phyloP scores from a whole-genome alignment of 108 stramenopile species.

The Conticribra weissflogii region DNA sequence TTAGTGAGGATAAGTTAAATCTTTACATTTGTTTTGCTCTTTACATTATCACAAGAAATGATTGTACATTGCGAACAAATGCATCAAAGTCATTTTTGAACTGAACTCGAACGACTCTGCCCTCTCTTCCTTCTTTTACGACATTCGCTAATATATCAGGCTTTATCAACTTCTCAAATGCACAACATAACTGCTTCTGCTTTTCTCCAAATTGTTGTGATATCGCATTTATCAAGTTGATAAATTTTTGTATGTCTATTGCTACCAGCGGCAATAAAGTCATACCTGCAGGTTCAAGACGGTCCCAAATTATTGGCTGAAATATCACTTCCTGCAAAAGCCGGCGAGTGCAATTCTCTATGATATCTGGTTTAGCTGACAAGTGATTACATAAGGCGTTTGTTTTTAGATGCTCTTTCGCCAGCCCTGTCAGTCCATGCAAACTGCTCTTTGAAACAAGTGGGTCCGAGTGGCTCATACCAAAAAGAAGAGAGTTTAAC shows the following conservation, averaged over 20 bases:
- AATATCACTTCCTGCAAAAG: conserved; percentile 80
- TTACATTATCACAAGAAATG: conserved; percentile 70
- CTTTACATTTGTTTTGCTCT: too few relatives aligned
- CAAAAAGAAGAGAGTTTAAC: conserved; percentile 83
- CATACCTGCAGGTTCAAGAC: conserved; percentile 75
- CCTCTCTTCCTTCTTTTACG: conserved; percentile 57
- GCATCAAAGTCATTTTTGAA: conserved; percentile 80
- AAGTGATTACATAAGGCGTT: conserved; percentile 52
- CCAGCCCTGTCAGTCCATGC: conserved; percentile 73
- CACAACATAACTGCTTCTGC: conserved; percentile 53
- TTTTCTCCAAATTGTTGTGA: conserved; percentile 61
- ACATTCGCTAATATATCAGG: conserved; percentile 69
- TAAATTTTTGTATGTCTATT: conserved; percentile 65
- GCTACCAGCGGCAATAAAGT: conserved; percentile 71
- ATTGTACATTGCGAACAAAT: conserved; percentile 82
- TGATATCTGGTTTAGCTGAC: conserved; percentile 46
- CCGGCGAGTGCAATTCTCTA: conserved; percentile 66
- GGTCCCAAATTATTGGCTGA: conserved; percentile 77
- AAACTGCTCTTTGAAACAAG: conserved; percentile 75
- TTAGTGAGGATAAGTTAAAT: too few relatives aligned
- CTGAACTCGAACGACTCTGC: conserved; percentile 63
- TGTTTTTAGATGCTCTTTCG: conserved; percentile 60
- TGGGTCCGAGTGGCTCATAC: conserved; percentile 79
- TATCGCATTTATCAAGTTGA: conserved; percentile 59
- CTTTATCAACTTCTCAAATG: conserved; percentile 68